Conservation (phyloP, 257 asterid genomes). For the Buddleja alternifolia region DNA sequence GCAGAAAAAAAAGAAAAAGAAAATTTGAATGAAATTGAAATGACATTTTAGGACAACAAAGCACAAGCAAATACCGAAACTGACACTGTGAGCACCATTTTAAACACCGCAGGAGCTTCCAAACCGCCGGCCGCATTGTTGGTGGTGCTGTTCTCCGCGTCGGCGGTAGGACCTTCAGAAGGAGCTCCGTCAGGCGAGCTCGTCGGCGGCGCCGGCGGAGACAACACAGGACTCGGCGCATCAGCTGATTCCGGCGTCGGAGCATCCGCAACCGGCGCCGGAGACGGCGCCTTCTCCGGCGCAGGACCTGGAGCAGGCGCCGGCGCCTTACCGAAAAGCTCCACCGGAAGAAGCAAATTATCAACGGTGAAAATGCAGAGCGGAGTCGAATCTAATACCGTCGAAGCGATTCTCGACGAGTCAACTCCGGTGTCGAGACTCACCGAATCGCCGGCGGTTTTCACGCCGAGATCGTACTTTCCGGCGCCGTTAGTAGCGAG, state of each 20-base stretch:
- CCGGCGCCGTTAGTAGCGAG: slow-evolving; percentile 87
- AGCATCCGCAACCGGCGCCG: slow-evolving; percentile 57
- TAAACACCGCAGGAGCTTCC: slow-evolving; percentile 46
- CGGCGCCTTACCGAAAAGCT: slow-evolving; percentile 80
- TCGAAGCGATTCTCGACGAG: slow-evolving; percentile 81
- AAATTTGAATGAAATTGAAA: slow-evolving; percentile 33
- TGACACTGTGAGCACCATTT: slow-evolving; percentile 48
- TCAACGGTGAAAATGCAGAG: slow-evolving; percentile 86
- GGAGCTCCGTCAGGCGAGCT: slow-evolving; percentile 69
- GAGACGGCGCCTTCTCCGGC: slow-evolving; percentile 73
- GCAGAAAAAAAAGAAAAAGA: slow-evolving; percentile 23
- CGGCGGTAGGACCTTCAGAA: slow-evolving; percentile 60
- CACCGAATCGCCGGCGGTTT: slow-evolving; percentile 78
- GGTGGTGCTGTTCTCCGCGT: slow-evolving; percentile 71
- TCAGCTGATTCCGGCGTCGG: slow-evolving; percentile 56
- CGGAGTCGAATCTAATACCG: slow-evolving; percentile 84
- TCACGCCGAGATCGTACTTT: slow-evolving; percentile 63
- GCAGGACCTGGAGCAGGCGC: slow-evolving; percentile 90
- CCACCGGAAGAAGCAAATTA: slow-evolving; percentile 77
- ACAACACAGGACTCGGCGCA: slow-evolving; percentile 56
- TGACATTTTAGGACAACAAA: slow-evolving; percentile 61
- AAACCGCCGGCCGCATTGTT: slow-evolving; percentile 50
- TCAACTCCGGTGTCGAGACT: slow-evolving; percentile 84
- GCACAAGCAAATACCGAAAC: slow-evolving; percentile 52
- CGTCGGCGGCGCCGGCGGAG: slow-evolving; percentile 86